Conservation (phyloP, 2,329 filamentous ascomycete genomes). For the Colletotrichum sansevieriae region DNA sequence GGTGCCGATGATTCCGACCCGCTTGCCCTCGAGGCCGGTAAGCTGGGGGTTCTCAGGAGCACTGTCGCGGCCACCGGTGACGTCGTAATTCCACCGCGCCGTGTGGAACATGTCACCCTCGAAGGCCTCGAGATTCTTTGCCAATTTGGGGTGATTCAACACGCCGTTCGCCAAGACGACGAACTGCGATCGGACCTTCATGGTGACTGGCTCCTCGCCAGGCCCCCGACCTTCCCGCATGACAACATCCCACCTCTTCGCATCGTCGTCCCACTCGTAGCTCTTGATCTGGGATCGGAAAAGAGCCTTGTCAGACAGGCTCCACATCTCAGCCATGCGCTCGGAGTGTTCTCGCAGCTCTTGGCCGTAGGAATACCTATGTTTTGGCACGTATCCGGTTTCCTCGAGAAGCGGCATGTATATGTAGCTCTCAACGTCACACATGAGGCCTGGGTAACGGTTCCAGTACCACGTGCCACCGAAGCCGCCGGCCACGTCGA, state of each 20-base stretch:
- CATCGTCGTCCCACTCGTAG: constrained; percentile 61
- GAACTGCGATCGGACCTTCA: constrained; percentile 56
- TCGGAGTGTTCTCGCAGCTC: constrained; percentile 60
- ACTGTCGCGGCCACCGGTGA: constrained; percentile 54
- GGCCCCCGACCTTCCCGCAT: constrained; percentile 47
- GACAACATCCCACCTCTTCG: constrained; percentile 43
- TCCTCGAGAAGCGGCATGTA: constrained; percentile 73
- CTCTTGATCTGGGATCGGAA: constrained; percentile 58
- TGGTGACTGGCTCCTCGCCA: constrained; percentile 43
- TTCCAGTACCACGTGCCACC: constrained; percentile 68
- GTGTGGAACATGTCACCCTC: constrained; percentile 60
- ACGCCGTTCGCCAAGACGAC: constrained; percentile 55
- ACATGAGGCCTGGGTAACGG: constrained; percentile 63
- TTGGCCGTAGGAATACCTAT: constrained; percentile 58
- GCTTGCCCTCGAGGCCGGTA: constrained; percentile 60
- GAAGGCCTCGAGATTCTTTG: constrained; percentile 58
- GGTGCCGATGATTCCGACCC: constrained; percentile 64
- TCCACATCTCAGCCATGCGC: constrained; percentile 57
- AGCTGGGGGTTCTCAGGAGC: constrained; percentile 54
- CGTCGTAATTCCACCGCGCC: constrained; percentile 59
- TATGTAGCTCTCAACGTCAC: constrained; percentile 71
- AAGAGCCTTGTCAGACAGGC: constrained; percentile 51
- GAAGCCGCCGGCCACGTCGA: constrained; percentile 59
- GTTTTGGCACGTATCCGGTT: constrained; percentile 68
- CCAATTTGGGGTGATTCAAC: constrained; percentile 56